A percentile compares a stretch with the other conserved stretches of the same genome.
Conservation (phyloP, 139 green algal species). For the Coelastrella sp. region DNA sequence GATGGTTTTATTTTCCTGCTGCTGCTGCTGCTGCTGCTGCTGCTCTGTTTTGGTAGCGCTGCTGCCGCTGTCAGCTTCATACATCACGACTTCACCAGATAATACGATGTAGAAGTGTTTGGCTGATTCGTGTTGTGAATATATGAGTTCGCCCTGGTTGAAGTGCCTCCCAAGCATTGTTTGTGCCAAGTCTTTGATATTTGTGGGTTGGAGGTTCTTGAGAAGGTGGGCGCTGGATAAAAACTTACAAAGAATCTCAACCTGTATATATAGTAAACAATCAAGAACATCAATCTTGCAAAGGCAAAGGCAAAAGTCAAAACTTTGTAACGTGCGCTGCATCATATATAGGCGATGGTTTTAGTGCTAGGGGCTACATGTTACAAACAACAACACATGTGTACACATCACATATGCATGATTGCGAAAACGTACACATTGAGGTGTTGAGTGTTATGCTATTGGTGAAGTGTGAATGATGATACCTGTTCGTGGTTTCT, state of each 20-base stretch:
- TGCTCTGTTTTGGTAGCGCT: not conserved
- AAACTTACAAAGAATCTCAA: constrained; percentile 25
- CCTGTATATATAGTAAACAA: too few species aligned
- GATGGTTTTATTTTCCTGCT: not conserved
- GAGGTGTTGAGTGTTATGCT: not conserved
- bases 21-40: not conserved
- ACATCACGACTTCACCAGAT: constrained; percentile 26
- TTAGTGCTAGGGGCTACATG: too few species aligned
- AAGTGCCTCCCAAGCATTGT: constrained; percentile 6
- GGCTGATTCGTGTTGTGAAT: not conserved
- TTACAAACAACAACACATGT: too few species aligned
- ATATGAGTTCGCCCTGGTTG: not conserved
- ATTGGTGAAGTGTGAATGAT: too few species aligned
- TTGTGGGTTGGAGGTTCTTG: constrained; percentile 40
- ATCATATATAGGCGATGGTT: too few species aligned
- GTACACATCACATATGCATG: too few species aligned
- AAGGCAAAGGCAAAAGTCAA: too few species aligned
- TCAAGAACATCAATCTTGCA: too few species aligned
- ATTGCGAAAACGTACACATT: too few species aligned
- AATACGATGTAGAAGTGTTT: constrained; percentile 29
- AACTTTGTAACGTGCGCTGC: too few species aligned
- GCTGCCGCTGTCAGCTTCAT: constrained; percentile 12
- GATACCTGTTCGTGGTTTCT: constrained; percentile 25
- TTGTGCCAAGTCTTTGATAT: constrained; percentile 27
- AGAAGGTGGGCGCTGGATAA: constrained; percentile 36